Conservation (phyloP, 1,139 yeast species). For the Protomyces arabidopsidicola region DNA sequence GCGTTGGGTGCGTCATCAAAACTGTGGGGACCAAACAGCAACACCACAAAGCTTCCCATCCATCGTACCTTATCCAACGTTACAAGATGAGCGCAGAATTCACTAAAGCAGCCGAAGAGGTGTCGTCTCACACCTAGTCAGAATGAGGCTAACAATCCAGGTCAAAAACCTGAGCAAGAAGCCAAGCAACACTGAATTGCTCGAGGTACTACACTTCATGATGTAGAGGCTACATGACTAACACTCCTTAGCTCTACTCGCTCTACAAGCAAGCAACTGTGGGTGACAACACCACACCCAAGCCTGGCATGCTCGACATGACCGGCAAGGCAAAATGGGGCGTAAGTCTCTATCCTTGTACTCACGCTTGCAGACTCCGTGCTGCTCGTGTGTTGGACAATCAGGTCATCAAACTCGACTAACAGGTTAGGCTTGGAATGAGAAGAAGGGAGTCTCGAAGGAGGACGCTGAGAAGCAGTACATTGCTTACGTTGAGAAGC, state of each 20-base stretch:
- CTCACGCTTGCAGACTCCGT: too few species aligned
- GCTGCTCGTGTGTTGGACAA: too few species aligned
- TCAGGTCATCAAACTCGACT: too few species aligned
- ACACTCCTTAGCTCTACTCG: slow-evolving; percentile 54
- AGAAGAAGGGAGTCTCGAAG: slow-evolving; percentile 74
- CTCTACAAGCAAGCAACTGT: slow-evolving; percentile 94
- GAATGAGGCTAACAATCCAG: slow-evolving; percentile 29
- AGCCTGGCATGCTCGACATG: slow-evolving; percentile 80
- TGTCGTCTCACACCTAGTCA: neutral
- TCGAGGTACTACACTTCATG: slow-evolving; percentile 43
- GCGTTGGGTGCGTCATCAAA: neutral
- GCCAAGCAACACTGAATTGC: slow-evolving; percentile 82
- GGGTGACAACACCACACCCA: slow-evolving; percentile 83
- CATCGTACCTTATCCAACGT: too few species aligned
- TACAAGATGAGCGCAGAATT: slow-evolving; percentile 15
- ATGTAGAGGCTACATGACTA: neutral
- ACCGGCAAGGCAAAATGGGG: slow-evolving; percentile 89
- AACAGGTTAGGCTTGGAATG: slow-evolving; percentile 62
- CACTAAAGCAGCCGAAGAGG: slow-evolving; percentile 27
- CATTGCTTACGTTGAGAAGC: slow-evolving; percentile 67
- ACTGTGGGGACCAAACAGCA: neutral
- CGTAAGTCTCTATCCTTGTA: neutral
- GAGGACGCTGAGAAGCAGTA: slow-evolving; percentile 88
- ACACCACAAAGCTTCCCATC: neutral
- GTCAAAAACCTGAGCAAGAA: slow-evolving; percentile 58